Evolutionary conservation across 768 basidiomycete species (phyloP).

Genomic region (Xerocomellus chrysenteron): DNA sequence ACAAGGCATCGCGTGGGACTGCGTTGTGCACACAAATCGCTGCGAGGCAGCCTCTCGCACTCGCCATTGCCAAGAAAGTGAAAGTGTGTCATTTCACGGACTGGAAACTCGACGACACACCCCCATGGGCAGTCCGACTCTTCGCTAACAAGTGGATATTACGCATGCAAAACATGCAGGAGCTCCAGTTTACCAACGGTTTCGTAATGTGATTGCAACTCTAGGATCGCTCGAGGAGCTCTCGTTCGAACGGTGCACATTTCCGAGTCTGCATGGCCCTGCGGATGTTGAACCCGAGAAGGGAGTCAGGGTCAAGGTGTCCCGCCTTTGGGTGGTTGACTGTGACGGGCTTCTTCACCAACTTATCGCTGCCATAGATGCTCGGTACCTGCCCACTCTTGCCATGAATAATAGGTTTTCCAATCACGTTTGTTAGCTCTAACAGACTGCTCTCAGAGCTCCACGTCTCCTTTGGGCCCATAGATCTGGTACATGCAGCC

Average conservation of each 20-base stretch:
- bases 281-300: not conserved
- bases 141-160: conserved; percentile 1
- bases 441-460: no score
- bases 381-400: not conserved
- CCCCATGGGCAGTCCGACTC: not conserved
- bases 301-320: conserved; percentile 4
- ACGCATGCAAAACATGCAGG: conserved; percentile 19
- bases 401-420: not conserved
- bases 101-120: not conserved
- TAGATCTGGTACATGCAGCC: no score
- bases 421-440: no score
- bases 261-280: not conserved
- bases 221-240: conserved; percentile 17
- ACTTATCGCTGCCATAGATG: not conserved
- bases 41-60: conserved; percentile 27
- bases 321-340: not conserved
- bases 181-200: conserved; percentile 8
- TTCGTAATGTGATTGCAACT: conserved; percentile 5
- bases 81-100: conserved; percentile 17
- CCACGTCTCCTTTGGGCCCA: no score
- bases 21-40: conserved; percentile 30
- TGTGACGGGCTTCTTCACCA: not conserved
- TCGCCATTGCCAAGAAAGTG: conserved; percentile 32
- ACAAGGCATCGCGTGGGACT: not conserved
- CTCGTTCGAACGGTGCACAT: conserved; percentile 1